Evolutionary conservation across 225 moss, liverwort and hornwort species (phyloP).

Genomic region (Antitrichia curtipendula): DNA sequence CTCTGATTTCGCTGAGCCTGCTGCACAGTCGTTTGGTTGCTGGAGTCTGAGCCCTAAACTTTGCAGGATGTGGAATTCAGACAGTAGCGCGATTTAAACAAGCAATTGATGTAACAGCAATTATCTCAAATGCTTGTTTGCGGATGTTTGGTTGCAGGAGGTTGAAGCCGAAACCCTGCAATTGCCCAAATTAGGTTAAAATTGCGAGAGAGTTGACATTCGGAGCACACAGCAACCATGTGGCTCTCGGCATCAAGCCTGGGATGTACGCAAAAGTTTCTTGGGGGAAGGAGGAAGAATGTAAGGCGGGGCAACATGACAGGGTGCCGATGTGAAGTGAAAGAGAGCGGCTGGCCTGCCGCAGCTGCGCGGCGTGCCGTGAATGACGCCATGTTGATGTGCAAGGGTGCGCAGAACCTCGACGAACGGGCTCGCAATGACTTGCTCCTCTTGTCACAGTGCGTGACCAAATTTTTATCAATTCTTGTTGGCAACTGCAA

Average conservation of each 20-base stretch:
- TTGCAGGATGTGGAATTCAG: background rate
- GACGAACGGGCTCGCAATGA: slow-evolving; percentile 83
- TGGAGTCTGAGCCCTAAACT: background rate
- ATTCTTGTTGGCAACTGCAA: background rate
- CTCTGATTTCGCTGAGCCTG: background rate
- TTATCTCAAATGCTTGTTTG: background rate
- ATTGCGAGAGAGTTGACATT: background rate
- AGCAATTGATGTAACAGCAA: background rate
- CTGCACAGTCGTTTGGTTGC: background rate
- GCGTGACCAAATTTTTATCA: background rate
- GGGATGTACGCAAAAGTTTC: background rate
- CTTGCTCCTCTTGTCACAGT: slow-evolving; percentile 56
- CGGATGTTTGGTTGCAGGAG: background rate
- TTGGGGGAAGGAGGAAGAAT: background rate
- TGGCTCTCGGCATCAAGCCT: slow-evolving; percentile 17
- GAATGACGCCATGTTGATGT: slow-evolving; percentile 54
- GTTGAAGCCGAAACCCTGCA: background rate
- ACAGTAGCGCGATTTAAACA: background rate
- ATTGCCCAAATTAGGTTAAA: background rate
- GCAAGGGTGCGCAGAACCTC: slow-evolving; percentile 56
- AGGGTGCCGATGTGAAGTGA: slow-evolving; percentile 22
- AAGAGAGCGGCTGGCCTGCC: slow-evolving; percentile 41
- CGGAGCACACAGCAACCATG: background rate
- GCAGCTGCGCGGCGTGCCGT: slow-evolving; percentile 46
- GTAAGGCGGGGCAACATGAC: background rate